Percentiles rank a stretch among this genome's conserved stretches.
Conservation (phyloP, 2,329 filamentous ascomycete genomes). For the Massarina eburnea region DNA sequence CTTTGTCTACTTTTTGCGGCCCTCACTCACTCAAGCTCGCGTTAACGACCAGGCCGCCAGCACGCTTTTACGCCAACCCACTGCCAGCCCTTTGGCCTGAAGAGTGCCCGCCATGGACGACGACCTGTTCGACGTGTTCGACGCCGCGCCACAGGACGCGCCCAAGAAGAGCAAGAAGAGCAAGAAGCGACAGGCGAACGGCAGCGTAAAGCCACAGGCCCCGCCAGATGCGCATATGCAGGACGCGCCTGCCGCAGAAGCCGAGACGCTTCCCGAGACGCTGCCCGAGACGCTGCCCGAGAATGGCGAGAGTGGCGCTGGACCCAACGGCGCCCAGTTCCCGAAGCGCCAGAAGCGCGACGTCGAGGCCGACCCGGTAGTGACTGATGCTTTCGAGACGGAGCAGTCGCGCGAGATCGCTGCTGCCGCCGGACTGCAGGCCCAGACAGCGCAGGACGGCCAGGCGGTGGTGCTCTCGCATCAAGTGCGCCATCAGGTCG, state of each 20-base stretch:
- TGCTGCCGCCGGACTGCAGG: slow-evolving; percentile 69
- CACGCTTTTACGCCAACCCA: background rate
- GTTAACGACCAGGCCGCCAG: background rate
- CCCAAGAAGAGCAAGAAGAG: slow-evolving; percentile 72
- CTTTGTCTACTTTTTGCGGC: background rate
- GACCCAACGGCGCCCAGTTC: slow-evolving; percentile 13
- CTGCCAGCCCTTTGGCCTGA: slow-evolving; percentile 12
- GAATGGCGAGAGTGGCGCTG: slow-evolving; percentile 29
- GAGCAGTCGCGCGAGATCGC: slow-evolving; percentile 90
- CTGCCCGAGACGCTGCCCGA: slow-evolving; percentile 21
- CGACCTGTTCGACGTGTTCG: slow-evolving; percentile 50
- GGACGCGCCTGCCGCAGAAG: background rate
- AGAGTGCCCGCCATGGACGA: too few relatives aligned
- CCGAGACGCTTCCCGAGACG: slow-evolving; percentile 23
- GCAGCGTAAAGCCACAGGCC: slow-evolving; percentile 63
- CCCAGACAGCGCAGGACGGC: slow-evolving; percentile 62
- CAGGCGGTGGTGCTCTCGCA: slow-evolving; percentile 82
- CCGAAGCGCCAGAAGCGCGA: slow-evolving; percentile 67
- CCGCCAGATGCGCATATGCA: slow-evolving; percentile 1
- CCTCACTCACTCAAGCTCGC: background rate
- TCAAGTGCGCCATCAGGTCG: slow-evolving; percentile 98
- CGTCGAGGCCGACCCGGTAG: slow-evolving; percentile 72
- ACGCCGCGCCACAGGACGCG: slow-evolving; percentile 30
- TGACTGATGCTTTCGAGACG: slow-evolving; percentile 93
- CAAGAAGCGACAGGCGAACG: slow-evolving; percentile 87